These are phyloP conservation scores for Aquilaria sinensis DNA, from an alignment of 345 rosid genomes.

Conservation along the genomic window DNA sequence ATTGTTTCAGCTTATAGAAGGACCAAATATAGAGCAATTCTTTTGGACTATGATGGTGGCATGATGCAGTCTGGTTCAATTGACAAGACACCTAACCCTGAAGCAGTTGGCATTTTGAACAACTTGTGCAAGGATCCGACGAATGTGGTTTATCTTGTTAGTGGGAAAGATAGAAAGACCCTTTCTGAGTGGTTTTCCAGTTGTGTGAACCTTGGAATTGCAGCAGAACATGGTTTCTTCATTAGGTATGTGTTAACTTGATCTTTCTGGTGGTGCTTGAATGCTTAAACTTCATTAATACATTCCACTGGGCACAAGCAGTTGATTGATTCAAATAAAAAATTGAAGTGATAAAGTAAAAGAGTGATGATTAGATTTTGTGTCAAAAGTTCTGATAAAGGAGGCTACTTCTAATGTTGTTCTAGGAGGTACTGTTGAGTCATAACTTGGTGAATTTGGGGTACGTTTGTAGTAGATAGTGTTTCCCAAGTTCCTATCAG, in stretches of 20 bases:
- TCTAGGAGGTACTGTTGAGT: no score
- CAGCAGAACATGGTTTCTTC: constrained; percentile 88
- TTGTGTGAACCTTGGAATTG: constrained; percentile 70
- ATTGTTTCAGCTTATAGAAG: constrained; percentile 87
- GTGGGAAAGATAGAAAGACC: constrained; percentile 70
- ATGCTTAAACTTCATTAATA: not conserved
- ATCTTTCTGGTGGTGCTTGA: not conserved
- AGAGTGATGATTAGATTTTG: no score
- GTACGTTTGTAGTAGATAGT: no score
- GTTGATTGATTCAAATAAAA: no score
- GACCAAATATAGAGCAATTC: constrained; percentile 73
- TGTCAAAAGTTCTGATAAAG: no score
- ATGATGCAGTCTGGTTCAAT: constrained; percentile 58
- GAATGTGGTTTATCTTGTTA: constrained; percentile 80
- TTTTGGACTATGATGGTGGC: constrained; percentile 87
- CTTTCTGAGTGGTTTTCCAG: constrained; percentile 71
- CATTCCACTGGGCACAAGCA: no score
- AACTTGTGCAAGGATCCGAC: constrained; percentile 63
- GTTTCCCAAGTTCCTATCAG: no score
- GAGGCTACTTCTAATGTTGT: no score
- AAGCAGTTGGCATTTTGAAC: constrained; percentile 58
- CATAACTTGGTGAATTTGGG: no score
- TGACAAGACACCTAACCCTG: constrained; percentile 39
- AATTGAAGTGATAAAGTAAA: no score
- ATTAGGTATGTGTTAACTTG: constrained; percentile 39